These are phyloP conservation scores for Cucurbita maxima DNA, from an alignment of 306 rosid genomes.

Conservation along the genomic window DNA sequence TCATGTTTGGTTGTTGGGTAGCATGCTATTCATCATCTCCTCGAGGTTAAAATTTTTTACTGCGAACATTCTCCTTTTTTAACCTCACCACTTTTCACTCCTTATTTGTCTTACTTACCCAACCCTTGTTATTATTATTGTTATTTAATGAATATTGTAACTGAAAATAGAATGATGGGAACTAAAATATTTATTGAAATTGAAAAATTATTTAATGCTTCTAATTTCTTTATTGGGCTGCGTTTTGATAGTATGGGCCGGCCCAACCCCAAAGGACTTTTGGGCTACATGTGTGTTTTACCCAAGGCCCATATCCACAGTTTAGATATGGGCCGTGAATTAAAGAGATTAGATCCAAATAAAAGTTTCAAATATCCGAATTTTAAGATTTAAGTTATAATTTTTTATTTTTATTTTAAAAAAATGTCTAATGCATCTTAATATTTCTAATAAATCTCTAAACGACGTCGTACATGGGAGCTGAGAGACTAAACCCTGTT, in stretches of 20 bases:
- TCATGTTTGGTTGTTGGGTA: constrained; percentile 3
- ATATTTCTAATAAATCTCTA: neutral
- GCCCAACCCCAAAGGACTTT: neutral
- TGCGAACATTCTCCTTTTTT: neutral
- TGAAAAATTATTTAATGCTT: neutral
- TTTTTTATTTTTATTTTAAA: too few relatives aligned
- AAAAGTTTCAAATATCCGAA: too few relatives aligned
- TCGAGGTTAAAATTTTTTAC: neutral
- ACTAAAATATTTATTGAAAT: neutral
- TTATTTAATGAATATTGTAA: neutral
- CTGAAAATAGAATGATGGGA: neutral
- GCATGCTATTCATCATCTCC: neutral
- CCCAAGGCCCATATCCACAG: neutral
- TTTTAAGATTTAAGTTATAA: too few relatives aligned
- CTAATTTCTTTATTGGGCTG: neutral
- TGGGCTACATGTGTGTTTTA: neutral
- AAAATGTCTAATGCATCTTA: too few relatives aligned
- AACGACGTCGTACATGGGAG: neutral
- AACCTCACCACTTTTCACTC: neutral
- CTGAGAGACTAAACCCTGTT: neutral
- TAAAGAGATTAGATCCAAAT: neutral
- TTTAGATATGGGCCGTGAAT: neutral
- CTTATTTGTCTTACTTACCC: neutral
- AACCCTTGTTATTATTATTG: neutral
- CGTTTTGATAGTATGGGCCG: neutral